Base-by-base conservation (phyloP, 1,139 yeast genomes). In the Scheffersomyces parashehatae region DNA sequence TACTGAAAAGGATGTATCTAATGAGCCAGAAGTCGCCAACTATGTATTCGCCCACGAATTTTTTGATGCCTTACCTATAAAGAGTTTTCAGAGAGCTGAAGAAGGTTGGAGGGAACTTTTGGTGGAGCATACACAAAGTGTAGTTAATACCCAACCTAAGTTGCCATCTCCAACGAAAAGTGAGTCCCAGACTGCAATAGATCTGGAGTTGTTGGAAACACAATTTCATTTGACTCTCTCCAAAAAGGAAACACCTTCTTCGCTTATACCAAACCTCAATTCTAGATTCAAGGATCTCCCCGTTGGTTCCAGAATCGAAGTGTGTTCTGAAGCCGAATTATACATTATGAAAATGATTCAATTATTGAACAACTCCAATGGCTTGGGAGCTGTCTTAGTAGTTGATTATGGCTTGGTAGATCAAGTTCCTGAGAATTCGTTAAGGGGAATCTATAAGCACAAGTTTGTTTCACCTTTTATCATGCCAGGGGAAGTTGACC, bases 1-100 rank as follows among this genome's bases (percentile, higher is more conserved):
- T 47, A 82, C 84, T 12, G 87, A 86, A 45, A 73, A 74, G 47
- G 85, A 82, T 46, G 62, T 83, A 9, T 65, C 68, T 7, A 58
- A 62, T 1, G 69, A 67, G 4, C 35, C 31, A 3, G 53, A 62
- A 1, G 48, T 52, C 3, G 78, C 88, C 32, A 85, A 87, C 48
- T 88, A 79, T 58, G 71, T 87, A 7, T 60, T 88, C 42, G 95
- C 95, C 0, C 96, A 88, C 59, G 96, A 88, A 59, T 88, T 88
- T 56, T 88, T 85, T 58, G 96, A 88, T 65, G 96, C 96, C 0
- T 70, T 88, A 46, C 96, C 96, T 0, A 83, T 88, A 24, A 83
- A 85, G 51, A 77, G 84, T 49, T 88, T 86, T 58, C 75, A 79
- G 43, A 77, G 77, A 51, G 81, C 87, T 0, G 66, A 70, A 29